A percentile compares a stretch with the other conserved stretches of the same genome.
Evolutionary conservation across 2,329 filamentous ascomycete genomes (phyloP).

Genomic region (Cryphonectria parasitica): DNA sequence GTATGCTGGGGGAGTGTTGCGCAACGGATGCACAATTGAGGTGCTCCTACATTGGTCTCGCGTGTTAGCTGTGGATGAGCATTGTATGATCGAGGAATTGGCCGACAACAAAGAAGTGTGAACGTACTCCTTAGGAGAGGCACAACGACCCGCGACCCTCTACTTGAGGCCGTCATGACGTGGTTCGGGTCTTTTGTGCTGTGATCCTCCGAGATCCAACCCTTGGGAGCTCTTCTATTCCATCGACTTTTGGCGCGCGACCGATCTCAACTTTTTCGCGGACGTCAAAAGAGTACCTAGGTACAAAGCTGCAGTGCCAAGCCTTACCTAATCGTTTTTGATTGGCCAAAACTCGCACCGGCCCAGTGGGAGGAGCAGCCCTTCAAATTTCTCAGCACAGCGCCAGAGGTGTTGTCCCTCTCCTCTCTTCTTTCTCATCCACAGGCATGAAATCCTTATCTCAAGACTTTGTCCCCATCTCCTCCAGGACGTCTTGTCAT

Average conservation of each 20-base stretch:
- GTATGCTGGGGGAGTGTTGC: slow-evolving; percentile 37
- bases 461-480: slow-evolving; percentile 68
- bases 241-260: slow-evolving; percentile 20
- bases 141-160: slow-evolving; percentile 56
- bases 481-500: slow-evolving; percentile 86
- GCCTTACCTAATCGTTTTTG: slow-evolving; percentile 15
- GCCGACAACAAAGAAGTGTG: slow-evolving; percentile 1
- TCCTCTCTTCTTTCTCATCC: slow-evolving; percentile 43
- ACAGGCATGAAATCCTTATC: slow-evolving; percentile 90
- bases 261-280: slow-evolving; percentile 28
- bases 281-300: slow-evolving; percentile 24
- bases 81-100: slow-evolving; percentile 4
- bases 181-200: slow-evolving; percentile 24
- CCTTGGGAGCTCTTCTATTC: slow-evolving; percentile 26
- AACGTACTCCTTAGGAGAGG: slow-evolving; percentile 53
- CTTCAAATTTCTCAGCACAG: slow-evolving; percentile 33
- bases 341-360: slow-evolving; percentile 9
- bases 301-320: slow-evolving; percentile 13
- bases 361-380: background rate
- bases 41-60: slow-evolving; percentile 23
- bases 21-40: slow-evolving; percentile 43
- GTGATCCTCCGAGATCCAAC: slow-evolving; percentile 22
- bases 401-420: slow-evolving; percentile 40
- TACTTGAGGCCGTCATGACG: slow-evolving; percentile 60
- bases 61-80: slow-evolving; percentile 37